A percentile compares a stretch with the other conserved stretches of the same genome.
These are phyloP conservation scores for Podila epigama DNA, from an alignment of 192 early-diverging fungal genomes.

Conservation along the genomic window DNA sequence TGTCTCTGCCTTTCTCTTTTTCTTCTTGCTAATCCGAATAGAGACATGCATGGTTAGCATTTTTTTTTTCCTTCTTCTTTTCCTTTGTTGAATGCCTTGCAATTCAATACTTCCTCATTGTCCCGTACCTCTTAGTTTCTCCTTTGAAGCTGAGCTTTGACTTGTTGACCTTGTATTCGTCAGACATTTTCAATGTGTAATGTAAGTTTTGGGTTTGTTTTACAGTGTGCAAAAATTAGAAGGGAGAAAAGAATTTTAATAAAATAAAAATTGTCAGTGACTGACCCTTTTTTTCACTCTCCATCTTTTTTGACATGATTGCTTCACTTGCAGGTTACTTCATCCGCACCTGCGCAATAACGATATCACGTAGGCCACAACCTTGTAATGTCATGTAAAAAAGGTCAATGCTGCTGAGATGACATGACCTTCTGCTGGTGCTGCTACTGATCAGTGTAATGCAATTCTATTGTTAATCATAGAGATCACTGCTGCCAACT, in stretches of 20 bases:
- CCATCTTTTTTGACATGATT: no score
- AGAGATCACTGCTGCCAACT: slow-evolving; percentile 13
- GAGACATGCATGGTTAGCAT: neutral
- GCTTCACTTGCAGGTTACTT: no score
- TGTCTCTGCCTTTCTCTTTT: slow-evolving; percentile 61
- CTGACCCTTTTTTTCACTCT: no score
- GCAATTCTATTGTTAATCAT: neutral
- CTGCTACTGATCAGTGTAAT: neutral
- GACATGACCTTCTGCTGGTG: no score
- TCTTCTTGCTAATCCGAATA: slow-evolving; percentile 63
- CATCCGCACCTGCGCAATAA: no score
- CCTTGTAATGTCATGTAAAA: no score
- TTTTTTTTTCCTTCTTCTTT: neutral
- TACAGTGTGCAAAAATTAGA: neutral
- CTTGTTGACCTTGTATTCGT: slow-evolving; percentile 52
- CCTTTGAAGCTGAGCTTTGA: slow-evolving; percentile 69
- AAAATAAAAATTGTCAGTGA: no score
- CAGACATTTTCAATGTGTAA: slow-evolving; percentile 22
- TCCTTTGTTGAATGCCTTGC: neutral
- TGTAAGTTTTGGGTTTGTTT: neutral
- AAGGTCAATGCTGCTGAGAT: no score
- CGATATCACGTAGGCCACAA: no score
- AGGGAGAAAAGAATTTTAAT: neutral
- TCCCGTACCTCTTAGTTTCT: slow-evolving; percentile 52
- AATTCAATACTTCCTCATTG: neutral